Base-by-base conservation (phyloP, 306 rosid genomes). In the Castanea crenata region DNA sequence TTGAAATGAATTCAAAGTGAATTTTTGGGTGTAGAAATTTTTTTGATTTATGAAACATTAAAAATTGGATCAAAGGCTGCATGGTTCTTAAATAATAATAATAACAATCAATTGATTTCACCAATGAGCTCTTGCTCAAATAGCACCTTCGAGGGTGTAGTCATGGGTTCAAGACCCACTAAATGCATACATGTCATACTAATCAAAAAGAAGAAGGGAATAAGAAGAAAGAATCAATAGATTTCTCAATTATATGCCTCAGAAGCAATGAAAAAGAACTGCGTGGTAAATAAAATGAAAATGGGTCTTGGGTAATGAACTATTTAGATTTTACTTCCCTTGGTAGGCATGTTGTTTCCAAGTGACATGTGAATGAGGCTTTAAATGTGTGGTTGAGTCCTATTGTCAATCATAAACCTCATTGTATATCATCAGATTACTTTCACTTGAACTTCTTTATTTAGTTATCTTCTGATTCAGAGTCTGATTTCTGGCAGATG, bases 311-410 rank as follows among this genome's bases (percentile, higher is more conserved):
- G 65, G 78, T 46, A 73, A 46, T 55, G 35, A 18, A 21, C 44
- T 63, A 34, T 34, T 32, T 65, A 65, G 20, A 3, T n/a, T 73
- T 54, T 13, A 63, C 79, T 59, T 69, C 18, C 63, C 61, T 18
- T 62, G 38, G 44, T 16, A 38, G 38, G 68, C 69, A 79, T 79
- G 55, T 71, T 80, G 75, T 35, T 63, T 32, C 32, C 80, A 69
- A 72, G 46, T 38, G 44, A 44, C 31, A 35, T 73, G 29, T 34
- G 71, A 65, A 32, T 64, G 74, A 74, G 64, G 72, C 31, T 68
- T 74, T 69, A 23, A 32, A 11, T 64, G 74, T n/a, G 68, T 49
- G 67, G 29, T 44, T 71, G 69, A 31, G 67, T 72, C 67, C 32
- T 64, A 55, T 58, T 83, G 38, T 71, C 5, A 67, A 41, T 41